These are phyloP conservation scores for Besnoitia besnoiti DNA, from an alignment of 169 alveolate genomes.

Conservation along the genomic window DNA sequence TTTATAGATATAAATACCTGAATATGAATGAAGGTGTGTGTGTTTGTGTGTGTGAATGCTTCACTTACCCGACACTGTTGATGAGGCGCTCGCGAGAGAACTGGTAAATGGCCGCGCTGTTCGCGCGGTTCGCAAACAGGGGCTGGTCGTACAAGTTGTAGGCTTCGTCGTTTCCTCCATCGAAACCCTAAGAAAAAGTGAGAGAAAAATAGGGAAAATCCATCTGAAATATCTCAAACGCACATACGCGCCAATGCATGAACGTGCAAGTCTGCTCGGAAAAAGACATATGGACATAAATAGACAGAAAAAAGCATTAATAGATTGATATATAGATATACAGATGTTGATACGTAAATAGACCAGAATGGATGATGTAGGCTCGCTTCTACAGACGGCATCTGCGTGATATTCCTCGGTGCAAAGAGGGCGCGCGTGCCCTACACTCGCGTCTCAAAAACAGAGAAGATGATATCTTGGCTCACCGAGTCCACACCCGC, in stretches of 20 bases:
- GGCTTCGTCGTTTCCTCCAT: slow-evolving; percentile 90
- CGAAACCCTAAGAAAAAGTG: slow-evolving; percentile 75
- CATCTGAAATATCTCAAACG: no score
- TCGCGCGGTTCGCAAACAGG: slow-evolving; percentile 86
- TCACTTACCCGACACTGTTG: slow-evolving; percentile 74
- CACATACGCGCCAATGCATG: no score
- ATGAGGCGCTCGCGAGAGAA: slow-evolving; percentile 78
- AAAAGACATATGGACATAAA: neutral
- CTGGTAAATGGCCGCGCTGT: slow-evolving; percentile 72
- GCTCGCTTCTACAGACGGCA: no score
- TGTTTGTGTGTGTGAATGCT: neutral
- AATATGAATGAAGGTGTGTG: neutral
- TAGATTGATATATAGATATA: no score
- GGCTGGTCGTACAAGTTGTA: slow-evolving; percentile 92
- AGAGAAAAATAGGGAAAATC: no score
- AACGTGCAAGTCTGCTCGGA: neutral
- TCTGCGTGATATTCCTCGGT: no score
- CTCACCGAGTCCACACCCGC: slow-evolving; percentile 88
- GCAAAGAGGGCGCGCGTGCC: no score
- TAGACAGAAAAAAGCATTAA: no score
- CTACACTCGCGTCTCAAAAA: no score
- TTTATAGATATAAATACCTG: neutral
- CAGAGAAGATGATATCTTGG: no score
- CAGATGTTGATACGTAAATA: no score
- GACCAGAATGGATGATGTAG: no score